Conservation (phyloP, 176 grass and related monocot species). For the Leersia perrieri region DNA sequence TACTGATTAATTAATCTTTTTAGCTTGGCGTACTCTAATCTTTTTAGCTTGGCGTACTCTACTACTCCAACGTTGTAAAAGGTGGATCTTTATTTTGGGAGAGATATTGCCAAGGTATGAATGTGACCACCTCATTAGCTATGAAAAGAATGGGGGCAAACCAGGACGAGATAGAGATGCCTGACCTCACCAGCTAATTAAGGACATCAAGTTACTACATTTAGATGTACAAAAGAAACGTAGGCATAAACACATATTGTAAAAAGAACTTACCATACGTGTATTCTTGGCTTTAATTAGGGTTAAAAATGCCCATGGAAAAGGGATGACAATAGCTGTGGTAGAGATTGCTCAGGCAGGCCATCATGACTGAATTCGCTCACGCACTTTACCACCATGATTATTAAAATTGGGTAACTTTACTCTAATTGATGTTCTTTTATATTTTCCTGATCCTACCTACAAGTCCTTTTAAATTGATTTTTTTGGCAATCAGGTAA, state of each 20-base stretch:
- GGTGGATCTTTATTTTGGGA: background rate
- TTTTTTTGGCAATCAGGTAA: background rate
- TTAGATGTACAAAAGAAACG: background rate
- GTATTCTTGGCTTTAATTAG: background rate
- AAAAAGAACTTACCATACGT: background rate
- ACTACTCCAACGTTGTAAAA: background rate
- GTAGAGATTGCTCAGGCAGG: background rate
- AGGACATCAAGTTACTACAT: background rate
- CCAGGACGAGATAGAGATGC: background rate
- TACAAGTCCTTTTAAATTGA: background rate
- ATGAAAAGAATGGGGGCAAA: background rate
- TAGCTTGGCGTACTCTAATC: background rate
- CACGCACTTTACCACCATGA: background rate
- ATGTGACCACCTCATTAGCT: background rate
- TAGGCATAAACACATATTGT: background rate
- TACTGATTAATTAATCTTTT: background rate
- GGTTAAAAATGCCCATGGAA: background rate
- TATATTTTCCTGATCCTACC: background rate
- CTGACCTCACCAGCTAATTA: background rate
- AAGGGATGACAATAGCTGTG: background rate
- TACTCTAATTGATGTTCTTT: background rate
- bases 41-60: background rate
- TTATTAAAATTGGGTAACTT: background rate
- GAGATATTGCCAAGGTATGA: slow-evolving; percentile 5
- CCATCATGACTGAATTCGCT: background rate